A percentile compares a stretch with the other conserved stretches of the same genome.
Evolutionary conservation across 1,139 yeast genomes (phyloP).

Genomic region (Scheffersomyces cryptocercus): DNA sequence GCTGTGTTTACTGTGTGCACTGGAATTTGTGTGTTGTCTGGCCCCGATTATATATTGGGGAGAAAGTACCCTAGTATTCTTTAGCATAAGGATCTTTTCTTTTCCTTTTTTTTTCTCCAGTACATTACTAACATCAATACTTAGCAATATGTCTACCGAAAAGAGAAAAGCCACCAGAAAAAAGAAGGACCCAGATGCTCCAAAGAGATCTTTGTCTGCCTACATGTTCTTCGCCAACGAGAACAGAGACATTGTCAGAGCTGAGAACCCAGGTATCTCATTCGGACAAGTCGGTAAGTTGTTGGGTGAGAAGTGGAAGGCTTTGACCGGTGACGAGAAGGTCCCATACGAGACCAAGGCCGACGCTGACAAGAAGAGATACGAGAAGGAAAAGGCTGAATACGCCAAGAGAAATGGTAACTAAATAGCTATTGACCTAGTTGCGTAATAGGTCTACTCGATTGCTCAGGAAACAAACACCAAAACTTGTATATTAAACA

Average conservation of each 20-base stretch:
- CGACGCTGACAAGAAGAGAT: constrained; percentile 94
- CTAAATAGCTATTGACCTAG: constrained; percentile 3
- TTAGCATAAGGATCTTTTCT: neutral
- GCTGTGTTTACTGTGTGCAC: neutral
- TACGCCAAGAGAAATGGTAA: constrained; percentile 56
- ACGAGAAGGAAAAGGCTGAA: constrained; percentile 93
- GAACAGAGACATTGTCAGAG: constrained; percentile 90
- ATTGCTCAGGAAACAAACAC: neutral
- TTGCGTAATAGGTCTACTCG: too few species aligned
- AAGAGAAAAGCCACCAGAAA: constrained; percentile 51
- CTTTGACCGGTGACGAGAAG: constrained; percentile 77
- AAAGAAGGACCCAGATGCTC: constrained; percentile 94
- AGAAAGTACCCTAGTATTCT: neutral
- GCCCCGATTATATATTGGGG: neutral
- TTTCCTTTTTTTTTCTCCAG: neutral
- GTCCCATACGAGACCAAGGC: constrained; percentile 90
- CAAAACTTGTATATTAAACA: neutral
- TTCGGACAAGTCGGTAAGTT: constrained; percentile 92
- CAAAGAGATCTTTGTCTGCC: constrained; percentile 96
- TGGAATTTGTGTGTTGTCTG: neutral
- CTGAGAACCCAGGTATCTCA: constrained; percentile 91
- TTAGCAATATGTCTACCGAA: constrained; percentile 29
- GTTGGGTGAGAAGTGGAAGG: constrained; percentile 97
- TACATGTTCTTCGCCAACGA: constrained; percentile 99
- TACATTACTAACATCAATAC: constrained; percentile 11